Evolutionary conservation across 352 stramenopile species (phyloP).

Genomic region (Pseudoperonospora humuli): DNA sequence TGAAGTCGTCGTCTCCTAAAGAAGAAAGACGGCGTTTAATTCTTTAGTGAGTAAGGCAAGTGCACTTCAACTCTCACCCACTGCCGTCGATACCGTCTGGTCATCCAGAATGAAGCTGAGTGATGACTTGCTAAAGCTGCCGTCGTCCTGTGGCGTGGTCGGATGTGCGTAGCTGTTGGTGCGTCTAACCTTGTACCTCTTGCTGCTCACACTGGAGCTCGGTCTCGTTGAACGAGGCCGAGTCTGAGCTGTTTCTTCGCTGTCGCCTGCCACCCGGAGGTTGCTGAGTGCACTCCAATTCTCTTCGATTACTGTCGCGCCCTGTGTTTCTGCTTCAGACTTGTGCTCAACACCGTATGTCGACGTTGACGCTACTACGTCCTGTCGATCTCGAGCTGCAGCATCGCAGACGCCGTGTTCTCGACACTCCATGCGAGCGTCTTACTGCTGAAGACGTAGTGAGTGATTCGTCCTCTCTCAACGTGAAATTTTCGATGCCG

Average conservation of each 20-base stretch:
- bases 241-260: conserved; percentile 6
- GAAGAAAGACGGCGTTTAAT: background rate
- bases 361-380: background rate
- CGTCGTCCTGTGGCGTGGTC: conserved; percentile 16
- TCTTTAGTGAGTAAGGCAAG: background rate
- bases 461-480: background rate
- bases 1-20: conserved; percentile 14
- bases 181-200: conserved; percentile 21
- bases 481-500: conserved; percentile 3
- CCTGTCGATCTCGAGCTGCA: background rate
- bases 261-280: conserved; percentile 21
- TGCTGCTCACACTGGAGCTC: conserved; percentile 4
- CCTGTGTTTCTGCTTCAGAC: background rate
- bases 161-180: conserved; percentile 12
- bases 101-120: conserved; percentile 71
- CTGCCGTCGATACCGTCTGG: conserved; percentile 18
- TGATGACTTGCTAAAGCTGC: conserved; percentile 45
- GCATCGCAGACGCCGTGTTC: background rate
- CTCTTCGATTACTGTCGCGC: conserved; percentile 15
- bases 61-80: conserved; percentile 4
- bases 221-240: conserved; percentile 1
- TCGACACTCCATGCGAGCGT: conserved; percentile 10
- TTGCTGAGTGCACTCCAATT: conserved; percentile 38
- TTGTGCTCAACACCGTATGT: conserved; percentile 8
- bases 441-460: background rate